Conservation (phyloP, 345 rosid species). For the Turnera subulata region DNA sequence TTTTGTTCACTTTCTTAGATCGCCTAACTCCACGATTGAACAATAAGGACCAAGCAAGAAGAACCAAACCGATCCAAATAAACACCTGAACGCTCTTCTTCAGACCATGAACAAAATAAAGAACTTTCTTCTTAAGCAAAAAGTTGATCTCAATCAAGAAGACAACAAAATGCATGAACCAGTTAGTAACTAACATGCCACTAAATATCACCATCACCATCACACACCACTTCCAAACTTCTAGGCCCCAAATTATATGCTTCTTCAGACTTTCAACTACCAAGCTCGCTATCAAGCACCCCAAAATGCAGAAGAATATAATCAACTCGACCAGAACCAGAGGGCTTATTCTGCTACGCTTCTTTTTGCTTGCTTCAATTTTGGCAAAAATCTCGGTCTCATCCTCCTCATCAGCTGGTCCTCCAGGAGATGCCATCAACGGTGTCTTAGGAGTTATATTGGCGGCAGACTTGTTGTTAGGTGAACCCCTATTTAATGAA, state of each 20-base stretch:
- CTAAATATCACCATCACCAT: constrained; percentile 69
- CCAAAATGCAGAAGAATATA: constrained; percentile 31
- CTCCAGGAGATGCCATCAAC: constrained; percentile 35
- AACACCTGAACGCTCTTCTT: constrained; percentile 78
- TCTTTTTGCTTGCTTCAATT: constrained; percentile 43
- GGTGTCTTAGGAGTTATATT: constrained; percentile 34
- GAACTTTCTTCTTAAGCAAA: constrained; percentile 64
- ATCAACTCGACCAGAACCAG: constrained; percentile 49
- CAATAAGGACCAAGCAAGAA: constrained; percentile 60
- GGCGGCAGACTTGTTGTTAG: constrained; percentile 37
- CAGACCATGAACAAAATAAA: constrained; percentile 92
- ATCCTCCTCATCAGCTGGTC: constrained; percentile 36
- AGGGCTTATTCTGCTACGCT: constrained; percentile 27
- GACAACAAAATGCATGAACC: constrained; percentile 69
- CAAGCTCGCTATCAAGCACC: constrained; percentile 55
- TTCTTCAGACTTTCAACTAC: constrained; percentile 32
- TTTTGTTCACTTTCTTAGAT: constrained; percentile 34
- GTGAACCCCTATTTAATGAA: constrained; percentile 40
- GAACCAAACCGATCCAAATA: constrained; percentile 65
- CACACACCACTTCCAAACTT: constrained; percentile 80
- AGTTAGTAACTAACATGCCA: constrained; percentile 66
- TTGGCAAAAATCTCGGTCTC: constrained; percentile 55
- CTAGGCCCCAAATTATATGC: constrained; percentile 46
- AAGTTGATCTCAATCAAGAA: constrained; percentile 77
- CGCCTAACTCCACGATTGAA: constrained; percentile 41